These are phyloP conservation scores for Marsdenia floribunda DNA, from an alignment of 257 asterid genomes.

Conservation along the genomic window DNA sequence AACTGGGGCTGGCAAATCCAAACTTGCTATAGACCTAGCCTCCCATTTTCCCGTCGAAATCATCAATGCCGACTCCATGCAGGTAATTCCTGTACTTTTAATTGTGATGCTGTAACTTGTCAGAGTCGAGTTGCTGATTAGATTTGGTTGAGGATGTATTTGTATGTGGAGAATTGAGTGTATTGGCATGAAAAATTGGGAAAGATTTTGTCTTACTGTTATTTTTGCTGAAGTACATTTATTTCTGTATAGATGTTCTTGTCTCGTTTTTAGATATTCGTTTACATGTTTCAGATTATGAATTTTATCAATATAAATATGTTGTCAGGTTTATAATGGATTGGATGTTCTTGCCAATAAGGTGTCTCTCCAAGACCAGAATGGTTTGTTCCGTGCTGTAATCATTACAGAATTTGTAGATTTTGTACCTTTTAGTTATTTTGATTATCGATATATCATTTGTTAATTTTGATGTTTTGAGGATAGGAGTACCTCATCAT, in stretches of 20 bases:
- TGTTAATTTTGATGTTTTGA: constrained; percentile 12
- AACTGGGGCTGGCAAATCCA: constrained; percentile 84
- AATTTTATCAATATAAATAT: background rate
- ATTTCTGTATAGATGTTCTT: background rate
- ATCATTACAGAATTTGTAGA: constrained; percentile 4
- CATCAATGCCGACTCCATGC: constrained; percentile 96
- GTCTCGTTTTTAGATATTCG: background rate
- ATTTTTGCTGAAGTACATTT: background rate
- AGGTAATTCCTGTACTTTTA: constrained; percentile 31
- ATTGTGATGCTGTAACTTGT: background rate
- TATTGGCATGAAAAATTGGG: background rate
- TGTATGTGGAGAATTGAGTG: background rate
- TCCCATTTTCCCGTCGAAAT: constrained; percentile 74
- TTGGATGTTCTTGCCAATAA: constrained; percentile 88
- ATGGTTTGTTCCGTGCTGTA: constrained; percentile 37
- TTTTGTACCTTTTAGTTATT: background rate
- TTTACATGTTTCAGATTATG: background rate
- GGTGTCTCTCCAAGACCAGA: constrained; percentile 62
- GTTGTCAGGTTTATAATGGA: constrained; percentile 60
- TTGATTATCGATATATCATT: background rate
- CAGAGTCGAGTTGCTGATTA: background rate
- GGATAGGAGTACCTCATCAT: constrained; percentile 82
- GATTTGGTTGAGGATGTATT: background rate
- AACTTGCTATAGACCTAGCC: constrained; percentile 76
- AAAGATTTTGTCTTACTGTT: background rate